Evolutionary conservation across 2,329 filamentous ascomycete species (phyloP), one percentile per base, ranked within the genome.

Genomic region (Trichoderma endophyticum): DNA sequence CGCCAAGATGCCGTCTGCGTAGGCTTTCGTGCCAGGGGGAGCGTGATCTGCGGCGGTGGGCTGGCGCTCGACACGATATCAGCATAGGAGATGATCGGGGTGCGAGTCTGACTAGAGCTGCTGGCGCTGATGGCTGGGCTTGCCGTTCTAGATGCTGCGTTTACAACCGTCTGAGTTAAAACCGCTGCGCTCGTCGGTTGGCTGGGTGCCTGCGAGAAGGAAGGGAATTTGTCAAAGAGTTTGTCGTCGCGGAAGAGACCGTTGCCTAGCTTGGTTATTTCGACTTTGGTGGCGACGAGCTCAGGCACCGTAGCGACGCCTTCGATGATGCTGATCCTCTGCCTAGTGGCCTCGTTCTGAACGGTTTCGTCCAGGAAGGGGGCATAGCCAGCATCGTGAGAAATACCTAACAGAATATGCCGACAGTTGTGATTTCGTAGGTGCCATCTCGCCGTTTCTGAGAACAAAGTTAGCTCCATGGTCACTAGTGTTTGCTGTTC

Each of bases 371-470:
- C 85, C 24, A 91, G 79, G 74, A 90, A 88, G 9, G 88, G 84
- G 5, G 87, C 87, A 75, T 91, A 91, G 8, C 85, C 85, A 30
- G 87, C 83, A 76, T 91, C 88, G 75, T 90, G 89, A 2, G 88
- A 90, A 65, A 90, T 84, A 60, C 89, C 90, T 43, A 91, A 81
- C 39, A 91, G 79, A 62, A 91, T 83, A 75, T 89, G 86, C 76
- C 86, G 88, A 82, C 89, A 91, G 77, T 89, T 90, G 74, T 84
- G 80, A 73, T 90, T 90, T 74, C 84, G 82, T 61, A 91, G 80
- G 78, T 91, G 85, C 85, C 88, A 90, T 61, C 83, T 81, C 9
- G 87, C 82, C 24, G 79, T 82, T 78, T 88, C 87, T 88, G 26
- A 61, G 9, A 39, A 56, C 6, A 34, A 15, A 9, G 64, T 72